Conservation (phyloP, 306 rosid genomes). For the Hippophae gyantsensis region DNA sequence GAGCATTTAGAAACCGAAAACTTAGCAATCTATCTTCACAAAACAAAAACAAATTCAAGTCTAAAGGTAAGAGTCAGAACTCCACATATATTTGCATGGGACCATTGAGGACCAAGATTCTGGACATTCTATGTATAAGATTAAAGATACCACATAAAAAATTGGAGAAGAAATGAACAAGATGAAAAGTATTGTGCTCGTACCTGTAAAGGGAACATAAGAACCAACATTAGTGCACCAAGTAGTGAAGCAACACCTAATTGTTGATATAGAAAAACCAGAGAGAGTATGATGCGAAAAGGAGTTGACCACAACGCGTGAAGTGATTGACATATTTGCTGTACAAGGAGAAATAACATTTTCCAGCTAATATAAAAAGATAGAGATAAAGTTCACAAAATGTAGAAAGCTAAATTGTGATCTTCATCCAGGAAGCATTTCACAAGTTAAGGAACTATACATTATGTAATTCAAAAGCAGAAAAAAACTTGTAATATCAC, state of each 20-base stretch:
- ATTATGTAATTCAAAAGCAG: too few relatives aligned
- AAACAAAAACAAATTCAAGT: too few relatives aligned
- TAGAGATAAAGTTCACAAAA: not conserved
- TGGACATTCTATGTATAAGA: too few relatives aligned
- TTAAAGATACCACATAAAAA: too few relatives aligned
- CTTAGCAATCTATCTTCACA: too few relatives aligned
- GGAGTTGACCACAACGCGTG: constrained; percentile 50
- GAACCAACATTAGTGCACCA: constrained; percentile 39
- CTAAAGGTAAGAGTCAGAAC: too few relatives aligned
- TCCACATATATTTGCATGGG: too few relatives aligned
- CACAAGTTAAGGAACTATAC: too few relatives aligned
- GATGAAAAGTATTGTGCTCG: not conserved
- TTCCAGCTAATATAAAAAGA: not conserved
- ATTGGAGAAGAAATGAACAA: not conserved
- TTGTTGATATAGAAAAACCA: constrained; percentile 44
- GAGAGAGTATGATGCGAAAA: constrained; percentile 29
- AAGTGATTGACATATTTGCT: constrained; percentile 42
- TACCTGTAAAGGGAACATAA: constrained; percentile 46
- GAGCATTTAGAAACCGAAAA: too few relatives aligned
- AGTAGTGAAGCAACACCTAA: constrained; percentile 37
- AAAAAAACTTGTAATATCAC: too few relatives aligned
- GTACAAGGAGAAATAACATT: constrained; percentile 12
- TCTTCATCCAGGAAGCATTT: not conserved
- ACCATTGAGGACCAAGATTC: too few relatives aligned
- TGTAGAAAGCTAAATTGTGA: not conserved